A percentile compares a stretch with the other conserved stretches of the same genome.
phyloP scores from a whole-genome alignment of 441 rosid species.

The Mallotus japonicus region DNA sequence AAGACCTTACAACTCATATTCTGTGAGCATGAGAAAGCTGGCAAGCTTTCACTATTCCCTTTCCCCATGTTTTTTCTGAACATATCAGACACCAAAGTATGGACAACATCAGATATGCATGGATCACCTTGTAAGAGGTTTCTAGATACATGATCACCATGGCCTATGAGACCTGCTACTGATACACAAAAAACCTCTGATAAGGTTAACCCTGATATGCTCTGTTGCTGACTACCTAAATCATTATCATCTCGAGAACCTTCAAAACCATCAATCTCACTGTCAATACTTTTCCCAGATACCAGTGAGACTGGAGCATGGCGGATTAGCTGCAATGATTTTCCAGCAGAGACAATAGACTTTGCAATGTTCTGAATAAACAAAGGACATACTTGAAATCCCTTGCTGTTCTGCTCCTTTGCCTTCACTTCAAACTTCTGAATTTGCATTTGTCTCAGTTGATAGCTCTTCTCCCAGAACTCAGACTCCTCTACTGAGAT shows the following conservation, averaged over 20 bases:
- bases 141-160: conserved; percentile 65
- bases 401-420: conserved; percentile 48
- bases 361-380: conserved; percentile 68
- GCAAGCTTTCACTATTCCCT: conserved; percentile 32
- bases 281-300: conserved; percentile 34
- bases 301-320: conserved; percentile 49
- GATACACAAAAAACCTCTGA: conserved; percentile 76
- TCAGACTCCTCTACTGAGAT: conserved; percentile 77
- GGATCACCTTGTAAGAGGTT: conserved; percentile 48
- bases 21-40: conserved; percentile 38
- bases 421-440: conserved; percentile 44
- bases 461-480: conserved; percentile 92
- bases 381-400: conserved; percentile 56
- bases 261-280: conserved; percentile 33
- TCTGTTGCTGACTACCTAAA: conserved; percentile 26
- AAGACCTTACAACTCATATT: conserved; percentile 57
- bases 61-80: conserved; percentile 27
- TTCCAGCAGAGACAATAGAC: conserved; percentile 91
- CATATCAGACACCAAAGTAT: conserved; percentile 33
- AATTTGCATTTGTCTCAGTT: conserved; percentile 43
- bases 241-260: conserved; percentile 27
- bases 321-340: conserved; percentile 83
- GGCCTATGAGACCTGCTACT: conserved; percentile 72
- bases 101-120: conserved; percentile 36
- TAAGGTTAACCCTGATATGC: conserved; percentile 60